A percentile compares a stretch with the other conserved stretches of the same genome.
phyloP scores from a whole-genome alignment of 2,329 filamentous ascomycete species.

The Hypomyces rosellus region DNA sequence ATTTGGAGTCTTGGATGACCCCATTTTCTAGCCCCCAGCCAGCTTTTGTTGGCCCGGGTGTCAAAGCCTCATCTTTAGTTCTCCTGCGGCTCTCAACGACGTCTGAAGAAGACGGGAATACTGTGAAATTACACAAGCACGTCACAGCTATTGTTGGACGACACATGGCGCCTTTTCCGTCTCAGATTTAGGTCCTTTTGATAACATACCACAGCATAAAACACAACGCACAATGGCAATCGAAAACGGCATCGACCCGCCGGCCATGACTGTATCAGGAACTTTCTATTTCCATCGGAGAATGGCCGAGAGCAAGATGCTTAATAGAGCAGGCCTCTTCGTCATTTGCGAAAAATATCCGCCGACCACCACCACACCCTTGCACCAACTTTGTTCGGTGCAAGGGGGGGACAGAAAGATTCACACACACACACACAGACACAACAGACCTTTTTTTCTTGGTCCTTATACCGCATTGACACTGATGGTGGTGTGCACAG shows the following conservation, averaged over 20 bases:
- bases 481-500: too few relatives aligned
- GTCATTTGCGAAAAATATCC: conserved; percentile 9
- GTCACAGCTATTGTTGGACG: not conserved
- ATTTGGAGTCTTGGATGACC: conserved; percentile 9
- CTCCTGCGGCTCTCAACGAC: conserved; percentile 5
- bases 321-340: not conserved
- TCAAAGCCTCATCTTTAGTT: conserved; percentile 10
- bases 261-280: too few relatives aligned
- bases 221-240: too few relatives aligned
- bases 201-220: too few relatives aligned
- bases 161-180: not conserved
- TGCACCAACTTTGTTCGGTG: not conserved
- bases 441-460: too few relatives aligned
- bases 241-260: too few relatives aligned
- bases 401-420: not conserved
- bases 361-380: not conserved
- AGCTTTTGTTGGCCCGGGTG: conserved; percentile 10
- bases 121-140: not conserved
- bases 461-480: too few relatives aligned
- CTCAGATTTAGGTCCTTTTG: not conserved
- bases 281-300: conserved; percentile 3
- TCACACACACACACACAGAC: too few relatives aligned
- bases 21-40: conserved; percentile 11
- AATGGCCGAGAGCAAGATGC: conserved; percentile 8
- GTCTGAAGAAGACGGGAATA: too few relatives aligned